Evolutionary conservation across 116 monocot genomes (phyloP).

Genomic region (Trichopus zeylanicus): DNA sequence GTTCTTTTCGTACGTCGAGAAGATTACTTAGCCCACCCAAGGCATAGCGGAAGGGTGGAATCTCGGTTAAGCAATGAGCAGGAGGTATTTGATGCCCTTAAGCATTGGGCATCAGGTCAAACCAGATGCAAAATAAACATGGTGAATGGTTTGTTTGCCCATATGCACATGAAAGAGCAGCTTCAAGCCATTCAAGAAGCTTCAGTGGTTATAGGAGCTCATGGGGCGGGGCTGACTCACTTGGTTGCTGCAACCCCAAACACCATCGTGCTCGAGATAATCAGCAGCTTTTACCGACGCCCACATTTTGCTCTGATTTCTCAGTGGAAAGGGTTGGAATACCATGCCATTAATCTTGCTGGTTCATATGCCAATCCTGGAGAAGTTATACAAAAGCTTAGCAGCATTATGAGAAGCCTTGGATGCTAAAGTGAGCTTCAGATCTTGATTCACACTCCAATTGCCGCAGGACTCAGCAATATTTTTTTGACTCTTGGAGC

Average conservation of each 20-base stretch:
- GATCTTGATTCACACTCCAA: no score
- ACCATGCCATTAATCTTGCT: conserved; percentile 75
- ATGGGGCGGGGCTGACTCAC: conserved; percentile 95
- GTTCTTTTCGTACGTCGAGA: conserved; percentile 90
- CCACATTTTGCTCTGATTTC: conserved; percentile 92
- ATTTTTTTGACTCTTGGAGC: no score
- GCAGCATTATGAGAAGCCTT: conserved; percentile 48
- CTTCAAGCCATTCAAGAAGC: conserved; percentile 62
- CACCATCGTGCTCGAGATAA: conserved; percentile 75
- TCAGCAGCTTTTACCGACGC: conserved; percentile 69
- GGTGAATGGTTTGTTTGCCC: conserved; percentile 85
- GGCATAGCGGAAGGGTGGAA: conserved; percentile 72
- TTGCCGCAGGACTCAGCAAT: no score
- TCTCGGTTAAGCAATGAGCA: conserved; percentile 79
- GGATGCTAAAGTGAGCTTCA: conserved; percentile 81
- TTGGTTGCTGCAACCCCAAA: conserved; percentile 54
- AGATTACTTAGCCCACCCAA: conserved; percentile 91
- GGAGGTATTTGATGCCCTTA: conserved; percentile 59
- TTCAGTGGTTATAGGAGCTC: conserved; percentile 86
- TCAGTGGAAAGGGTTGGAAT: conserved; percentile 79
- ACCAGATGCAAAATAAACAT: conserved; percentile 62
- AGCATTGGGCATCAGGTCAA: conserved; percentile 50
- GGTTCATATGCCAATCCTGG: conserved; percentile 64
- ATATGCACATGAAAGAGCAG: conserved; percentile 91
- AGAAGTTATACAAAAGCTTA: conserved; percentile 52